These are phyloP conservation scores for Kondoa malvinella DNA, from an alignment of 768 basidiomycete genomes.

Conservation along the genomic window DNA sequence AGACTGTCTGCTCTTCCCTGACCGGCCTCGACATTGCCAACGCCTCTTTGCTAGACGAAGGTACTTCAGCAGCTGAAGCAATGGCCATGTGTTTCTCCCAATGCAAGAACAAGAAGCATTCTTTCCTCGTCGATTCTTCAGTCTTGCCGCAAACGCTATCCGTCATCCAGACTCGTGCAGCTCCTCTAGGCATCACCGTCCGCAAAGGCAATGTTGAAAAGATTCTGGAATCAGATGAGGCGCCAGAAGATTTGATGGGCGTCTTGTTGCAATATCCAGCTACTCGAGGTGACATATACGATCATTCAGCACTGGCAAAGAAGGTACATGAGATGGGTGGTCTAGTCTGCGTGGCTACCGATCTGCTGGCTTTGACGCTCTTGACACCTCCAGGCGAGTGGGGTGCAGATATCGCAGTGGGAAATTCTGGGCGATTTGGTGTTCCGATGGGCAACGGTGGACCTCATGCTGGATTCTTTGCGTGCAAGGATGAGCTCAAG, in stretches of 20 bases:
- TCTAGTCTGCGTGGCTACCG: conserved; percentile 74
- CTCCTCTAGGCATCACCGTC: conserved; percentile 79
- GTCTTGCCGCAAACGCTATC: conserved; percentile 78
- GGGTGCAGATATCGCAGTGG: conserved; percentile 90
- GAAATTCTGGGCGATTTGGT: conserved; percentile 90
- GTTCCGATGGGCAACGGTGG: conserved; percentile 98
- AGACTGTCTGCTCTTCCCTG: conserved; percentile 87
- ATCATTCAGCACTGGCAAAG: conserved; percentile 50
- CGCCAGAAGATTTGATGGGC: conserved; percentile 52
- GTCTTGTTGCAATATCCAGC: conserved; percentile 88
- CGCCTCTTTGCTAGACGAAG: conserved; percentile 57
- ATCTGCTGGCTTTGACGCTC: conserved; percentile 79
- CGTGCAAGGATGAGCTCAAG: conserved; percentile 77
- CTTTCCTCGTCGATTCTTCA: conserved; percentile 66
- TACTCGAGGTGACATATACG: conserved; percentile 62
- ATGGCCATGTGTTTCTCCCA: conserved; percentile 78
- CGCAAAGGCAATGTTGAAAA: conserved; percentile 38
- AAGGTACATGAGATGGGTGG: conserved; percentile 56
- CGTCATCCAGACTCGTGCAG: conserved; percentile 75
- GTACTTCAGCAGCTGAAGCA: conserved; percentile 83
- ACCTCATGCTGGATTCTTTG: conserved; percentile 94
- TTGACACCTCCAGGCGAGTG: conserved; percentile 94
- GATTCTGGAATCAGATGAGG: conserved; percentile 25
- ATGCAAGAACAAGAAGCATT: conserved; percentile 53
- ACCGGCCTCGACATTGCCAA: conserved; percentile 92